Percentiles rank a stretch among this genome's conserved stretches.
Evolutionary conservation across 2,329 filamentous ascomycete genomes (phyloP).

Genomic region (Fusarium sacchari): DNA sequence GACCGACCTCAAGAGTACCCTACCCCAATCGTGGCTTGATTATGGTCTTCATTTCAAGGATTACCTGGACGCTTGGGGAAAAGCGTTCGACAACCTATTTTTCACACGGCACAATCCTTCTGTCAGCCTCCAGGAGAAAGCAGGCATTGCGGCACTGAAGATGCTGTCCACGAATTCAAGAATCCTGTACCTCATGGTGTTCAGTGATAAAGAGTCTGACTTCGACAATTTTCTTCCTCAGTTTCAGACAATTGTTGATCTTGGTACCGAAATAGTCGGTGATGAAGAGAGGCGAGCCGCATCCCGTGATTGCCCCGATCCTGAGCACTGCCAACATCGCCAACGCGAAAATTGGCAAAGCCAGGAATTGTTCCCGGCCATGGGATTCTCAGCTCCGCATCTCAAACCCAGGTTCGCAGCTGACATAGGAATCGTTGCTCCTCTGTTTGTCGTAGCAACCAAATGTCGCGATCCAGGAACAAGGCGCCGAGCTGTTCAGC

Average conservation of each 20-base stretch:
- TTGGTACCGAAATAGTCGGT: slow-evolving; percentile 68
- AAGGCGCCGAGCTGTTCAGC: slow-evolving; percentile 68
- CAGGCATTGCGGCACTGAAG: slow-evolving; percentile 69
- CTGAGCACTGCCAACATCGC: slow-evolving; percentile 55
- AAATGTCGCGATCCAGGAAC: slow-evolving; percentile 69
- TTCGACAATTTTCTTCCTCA: slow-evolving; percentile 65
- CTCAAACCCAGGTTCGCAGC: slow-evolving; percentile 72
- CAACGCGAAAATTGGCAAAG: slow-evolving; percentile 24
- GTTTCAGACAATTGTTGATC: slow-evolving; percentile 65
- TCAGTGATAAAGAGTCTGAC: slow-evolving; percentile 65
- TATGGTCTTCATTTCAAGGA: slow-evolving; percentile 60
- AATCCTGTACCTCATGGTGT: slow-evolving; percentile 69
- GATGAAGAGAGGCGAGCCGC: slow-evolving; percentile 65
- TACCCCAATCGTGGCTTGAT: slow-evolving; percentile 59
- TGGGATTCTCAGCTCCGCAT: slow-evolving; percentile 59
- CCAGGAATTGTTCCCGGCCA: slow-evolving; percentile 51
- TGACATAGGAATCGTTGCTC: slow-evolving; percentile 71
- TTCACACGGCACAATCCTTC: slow-evolving; percentile 58
- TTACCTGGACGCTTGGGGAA: slow-evolving; percentile 64
- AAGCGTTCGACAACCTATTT: slow-evolving; percentile 66
- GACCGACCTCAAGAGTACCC: slow-evolving; percentile 62
- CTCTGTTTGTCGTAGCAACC: slow-evolving; percentile 72
- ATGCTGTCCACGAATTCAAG: slow-evolving; percentile 69
- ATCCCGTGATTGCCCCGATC: slow-evolving; percentile 57
- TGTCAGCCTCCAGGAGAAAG: slow-evolving; percentile 65